Percentiles rank a stretch among this genome's conserved stretches.
phyloP scores from a whole-genome alignment of 2,329 filamentous ascomycete genomes.

The Xylariaceae sp. region DNA sequence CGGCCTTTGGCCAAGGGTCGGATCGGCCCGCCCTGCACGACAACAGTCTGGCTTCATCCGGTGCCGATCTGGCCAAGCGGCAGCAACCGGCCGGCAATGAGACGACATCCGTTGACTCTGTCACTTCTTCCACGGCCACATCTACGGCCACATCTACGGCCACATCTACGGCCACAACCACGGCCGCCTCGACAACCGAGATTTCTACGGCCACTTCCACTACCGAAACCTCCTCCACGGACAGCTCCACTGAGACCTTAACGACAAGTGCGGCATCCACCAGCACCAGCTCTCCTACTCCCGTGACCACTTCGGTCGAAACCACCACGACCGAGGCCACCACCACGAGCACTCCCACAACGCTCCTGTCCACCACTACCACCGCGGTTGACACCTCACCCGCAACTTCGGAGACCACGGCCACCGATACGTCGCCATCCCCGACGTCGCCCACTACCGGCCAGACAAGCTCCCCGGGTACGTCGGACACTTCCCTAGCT shows the following conservation, averaged over 20 bases:
- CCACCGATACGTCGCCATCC: no score
- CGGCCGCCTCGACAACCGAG: not conserved
- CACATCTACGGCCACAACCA: not conserved
- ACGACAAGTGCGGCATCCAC: not conserved
- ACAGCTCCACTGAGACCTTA: no score
- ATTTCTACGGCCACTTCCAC: not conserved
- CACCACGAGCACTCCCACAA: not conserved
- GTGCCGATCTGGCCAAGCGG: conserved; percentile 59
- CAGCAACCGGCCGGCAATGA: conserved; percentile 33
- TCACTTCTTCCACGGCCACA: conserved; percentile 7
- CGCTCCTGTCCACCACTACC: no score
- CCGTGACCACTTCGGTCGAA: not conserved
- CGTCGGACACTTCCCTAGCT: no score
- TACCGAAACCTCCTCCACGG: not conserved
- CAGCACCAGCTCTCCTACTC: not conserved
- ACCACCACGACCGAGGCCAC: conserved; percentile 3
- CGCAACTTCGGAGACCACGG: no score
- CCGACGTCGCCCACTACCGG: no score
- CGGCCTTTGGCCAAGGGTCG: no score
- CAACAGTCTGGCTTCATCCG: conserved; percentile 54
- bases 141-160: conserved; percentile 1
- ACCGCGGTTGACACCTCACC: no score
- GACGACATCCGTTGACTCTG: conserved; percentile 15
- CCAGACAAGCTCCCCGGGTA: no score
- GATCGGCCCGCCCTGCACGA: no score